Evolutionary conservation across 371 early-diverging fungal genomes (phyloP), one percentile per base, ranked within the genome.

Genomic region (Lichtheimia ornata): DNA sequence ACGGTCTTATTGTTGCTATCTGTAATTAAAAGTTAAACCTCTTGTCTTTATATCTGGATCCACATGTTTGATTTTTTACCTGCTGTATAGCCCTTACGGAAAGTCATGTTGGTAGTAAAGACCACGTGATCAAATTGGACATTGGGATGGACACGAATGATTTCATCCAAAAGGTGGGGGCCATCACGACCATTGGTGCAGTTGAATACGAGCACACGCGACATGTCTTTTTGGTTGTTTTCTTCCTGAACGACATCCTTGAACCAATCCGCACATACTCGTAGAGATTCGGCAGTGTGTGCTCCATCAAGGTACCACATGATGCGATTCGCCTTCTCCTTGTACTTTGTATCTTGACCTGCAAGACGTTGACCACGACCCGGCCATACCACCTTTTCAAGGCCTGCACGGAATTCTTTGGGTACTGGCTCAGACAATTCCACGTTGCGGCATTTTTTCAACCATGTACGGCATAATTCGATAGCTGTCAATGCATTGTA

Each of bases 281-380:
- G 62, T 27, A 95, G 81, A 68, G 94, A 93, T 69, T 97, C 97
- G 7, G 77, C 70, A 0, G 98, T 98, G 66, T 98, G 98, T 0
- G 98, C 98, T 18, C 98, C 98, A 71, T 98, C 98, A 45, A 95
- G 72, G 69, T 81, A 91, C 89, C 91, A 96, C 2, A 67, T 81
- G 1, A 87, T 66, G 12, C 79, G 57, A n/a, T 68, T 70, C 5
- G 67, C 59, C 18, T 63, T 59, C 22, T 84, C 67, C 15, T 65
- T 70, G 52, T 75, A 77, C 45, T 74, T 79, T 15, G 82, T 82
- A 5, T 73, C 67, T 17, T 55, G 18, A 0, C 73, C 54, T 9
- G 50, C 14, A 5, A 82, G 35, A 40, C 72, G 69, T 65, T 98
- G 96, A 14, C 91, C 88, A 59, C 98, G 88, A 3, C 98, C 98